Evolutionary conservation across 31 red algal genomes (phyloP).

Genomic region (Odonthalia washingtoniensis): DNA sequence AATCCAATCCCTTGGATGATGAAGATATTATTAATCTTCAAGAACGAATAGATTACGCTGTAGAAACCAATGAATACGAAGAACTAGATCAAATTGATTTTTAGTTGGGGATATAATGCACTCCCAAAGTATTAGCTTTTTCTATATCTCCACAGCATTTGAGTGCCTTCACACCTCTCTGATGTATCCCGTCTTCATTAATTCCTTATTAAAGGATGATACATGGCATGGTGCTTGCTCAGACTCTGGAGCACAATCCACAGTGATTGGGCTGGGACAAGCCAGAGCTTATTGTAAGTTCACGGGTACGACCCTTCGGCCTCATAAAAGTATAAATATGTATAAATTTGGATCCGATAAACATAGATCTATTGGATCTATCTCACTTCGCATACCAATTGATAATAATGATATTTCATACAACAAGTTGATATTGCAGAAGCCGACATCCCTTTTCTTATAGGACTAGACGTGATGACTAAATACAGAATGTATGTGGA

Average conservation of each 20-base stretch:
- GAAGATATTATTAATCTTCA: too few species aligned
- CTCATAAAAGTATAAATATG: background rate
- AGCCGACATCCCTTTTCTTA: background rate
- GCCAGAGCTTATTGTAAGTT: background rate
- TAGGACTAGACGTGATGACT: background rate
- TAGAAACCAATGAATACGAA: too few species aligned
- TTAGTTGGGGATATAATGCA: too few species aligned
- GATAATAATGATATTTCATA: background rate
- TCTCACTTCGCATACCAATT: background rate
- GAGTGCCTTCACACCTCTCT: too few species aligned
- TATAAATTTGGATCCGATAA: background rate
- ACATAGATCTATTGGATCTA: background rate
- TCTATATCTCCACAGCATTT: too few species aligned
- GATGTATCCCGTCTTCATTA: too few species aligned
- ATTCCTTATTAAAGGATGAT: too few species aligned
- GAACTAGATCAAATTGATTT: too few species aligned
- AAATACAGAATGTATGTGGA: background rate
- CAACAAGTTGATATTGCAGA: background rate
- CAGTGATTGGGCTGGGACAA: background rate
- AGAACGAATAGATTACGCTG: too few species aligned
- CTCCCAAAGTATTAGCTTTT: too few species aligned
- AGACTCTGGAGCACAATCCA: background rate
- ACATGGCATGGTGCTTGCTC: background rate
- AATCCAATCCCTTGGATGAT: too few species aligned
- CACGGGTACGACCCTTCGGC: background rate